Conservation (phyloP, 2,329 filamentous ascomycete genomes). For the Xylaria sp. region DNA sequence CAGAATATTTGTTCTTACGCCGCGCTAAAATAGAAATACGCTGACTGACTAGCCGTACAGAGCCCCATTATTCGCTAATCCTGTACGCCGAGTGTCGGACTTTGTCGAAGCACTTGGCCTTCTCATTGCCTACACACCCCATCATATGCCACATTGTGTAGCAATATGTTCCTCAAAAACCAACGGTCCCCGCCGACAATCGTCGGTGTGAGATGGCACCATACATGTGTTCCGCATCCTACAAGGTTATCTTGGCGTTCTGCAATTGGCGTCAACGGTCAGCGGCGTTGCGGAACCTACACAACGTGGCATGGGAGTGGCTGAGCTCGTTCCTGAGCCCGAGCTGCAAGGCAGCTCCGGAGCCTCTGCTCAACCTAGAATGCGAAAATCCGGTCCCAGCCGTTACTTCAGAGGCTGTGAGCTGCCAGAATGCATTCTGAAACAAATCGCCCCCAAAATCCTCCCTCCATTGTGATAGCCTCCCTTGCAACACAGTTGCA, state of each 20-base stretch:
- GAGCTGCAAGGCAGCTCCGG: background rate
- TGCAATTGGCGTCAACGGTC: background rate
- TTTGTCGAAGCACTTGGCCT: background rate
- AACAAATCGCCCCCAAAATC: slow-evolving; percentile 9
- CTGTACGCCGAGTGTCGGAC: background rate
- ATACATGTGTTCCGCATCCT: background rate
- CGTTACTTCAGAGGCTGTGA: background rate
- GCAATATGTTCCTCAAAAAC: background rate
- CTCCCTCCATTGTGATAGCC: background rate
- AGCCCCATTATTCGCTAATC: background rate
- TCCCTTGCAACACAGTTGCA: background rate
- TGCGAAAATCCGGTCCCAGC: background rate
- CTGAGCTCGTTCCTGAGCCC: background rate
- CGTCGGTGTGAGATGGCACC: slow-evolving; percentile 19
- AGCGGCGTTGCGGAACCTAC: background rate
- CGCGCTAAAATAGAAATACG: background rate
- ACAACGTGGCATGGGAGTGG: slow-evolving; percentile 19
- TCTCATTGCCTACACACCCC: background rate
- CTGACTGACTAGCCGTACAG: slow-evolving; percentile 7
- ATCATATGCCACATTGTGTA: background rate
- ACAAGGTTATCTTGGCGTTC: slow-evolving; percentile 1
- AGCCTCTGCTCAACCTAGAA: background rate
- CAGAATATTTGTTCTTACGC: background rate
- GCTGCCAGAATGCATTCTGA: background rate
- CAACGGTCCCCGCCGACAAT: background rate